Evolutionary conservation across 192 early-diverging fungal species (phyloP).

Genomic region (Entomortierella chlamydospora): DNA sequence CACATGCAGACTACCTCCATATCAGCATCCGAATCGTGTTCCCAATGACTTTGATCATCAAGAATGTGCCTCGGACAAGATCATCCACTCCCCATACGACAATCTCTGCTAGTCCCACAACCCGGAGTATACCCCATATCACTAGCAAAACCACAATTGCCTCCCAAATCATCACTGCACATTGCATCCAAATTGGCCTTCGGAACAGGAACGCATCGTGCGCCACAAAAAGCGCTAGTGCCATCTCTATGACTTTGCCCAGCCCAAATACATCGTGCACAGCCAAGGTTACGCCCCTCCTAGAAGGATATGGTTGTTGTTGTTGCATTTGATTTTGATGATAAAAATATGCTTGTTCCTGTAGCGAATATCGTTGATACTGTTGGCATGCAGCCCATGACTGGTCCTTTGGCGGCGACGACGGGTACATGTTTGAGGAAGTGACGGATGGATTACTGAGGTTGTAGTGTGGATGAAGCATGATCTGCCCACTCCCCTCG

Average conservation of each 20-base stretch:
- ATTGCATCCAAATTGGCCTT: slow-evolving; percentile 38
- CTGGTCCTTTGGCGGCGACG: neutral
- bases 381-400: neutral
- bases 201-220: slow-evolving; percentile 43
- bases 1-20: neutral
- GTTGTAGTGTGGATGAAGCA: slow-evolving; percentile 24
- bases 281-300: slow-evolving; percentile 16
- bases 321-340: neutral
- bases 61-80: slow-evolving; percentile 31
- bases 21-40: neutral
- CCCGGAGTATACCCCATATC: slow-evolving; percentile 29
- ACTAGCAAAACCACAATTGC: slow-evolving; percentile 23
- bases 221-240: slow-evolving; percentile 31
- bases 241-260: slow-evolving; percentile 39
- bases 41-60: slow-evolving; percentile 9
- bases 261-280: slow-evolving; percentile 43
- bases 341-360: neutral
- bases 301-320: neutral
- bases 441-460: slow-evolving; percentile 5
- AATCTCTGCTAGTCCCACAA: slow-evolving; percentile 37
- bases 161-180: slow-evolving; percentile 33
- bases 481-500: slow-evolving; percentile 14
- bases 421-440: neutral
- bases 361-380: neutral
- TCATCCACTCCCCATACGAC: slow-evolving; percentile 42